Base-by-base conservation (phyloP, 2,329 filamentous ascomycete genomes). In the Lachnellula subtilissima region DNA sequence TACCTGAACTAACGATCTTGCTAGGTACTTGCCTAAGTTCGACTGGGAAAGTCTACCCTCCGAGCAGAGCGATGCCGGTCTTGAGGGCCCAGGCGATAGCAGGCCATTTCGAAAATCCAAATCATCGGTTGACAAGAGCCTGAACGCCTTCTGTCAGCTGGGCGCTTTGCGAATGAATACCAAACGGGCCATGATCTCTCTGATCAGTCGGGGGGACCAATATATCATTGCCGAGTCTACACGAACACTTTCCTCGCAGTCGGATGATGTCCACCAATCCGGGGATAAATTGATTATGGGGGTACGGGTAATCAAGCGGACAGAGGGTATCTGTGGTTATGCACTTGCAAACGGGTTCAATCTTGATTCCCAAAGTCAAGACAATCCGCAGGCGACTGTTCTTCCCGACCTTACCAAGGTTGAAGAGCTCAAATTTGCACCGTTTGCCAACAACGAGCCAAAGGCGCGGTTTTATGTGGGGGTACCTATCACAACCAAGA, bases 61-160 rank as follows among this genome's bases (percentile, higher is more conserved):
- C 4, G 14, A 35, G 2, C 14, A 39, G 19, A 9, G 39, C 45
- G 15, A 37, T 36, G 22, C 4, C 35, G 19, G 14, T 11, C 23
- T 22, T 15, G 14, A 22, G 14, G 42, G 5, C 5, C 22, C 48
- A 40, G 51, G 17, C 19, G 9, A 37, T 23, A 12, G 23, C 28
- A 45, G 17, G 19, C 42, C 1, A 42, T 15, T 19, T 23, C 45
- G 45, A 4, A 17, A 19, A 22, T 7, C 45, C 22, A 9, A n/a
- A 35, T 35, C 45, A 17, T n/a, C 48, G 17, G 32, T 40, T 17
- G 76, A 73, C 61, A 73, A 73, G 2, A 71, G 70, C 45, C 69
- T 77, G 43, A 68, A 69, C 6, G 70, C 71, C 5, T 69, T 72
- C 52, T 66, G 77, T 1, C 78, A 80, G 64, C 69, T 81, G n/a